A percentile compares a stretch with the other conserved stretches of the same genome.
Evolutionary conservation across 345 rosid species (phyloP).

Genomic region (Aquilaria malaccensis): DNA sequence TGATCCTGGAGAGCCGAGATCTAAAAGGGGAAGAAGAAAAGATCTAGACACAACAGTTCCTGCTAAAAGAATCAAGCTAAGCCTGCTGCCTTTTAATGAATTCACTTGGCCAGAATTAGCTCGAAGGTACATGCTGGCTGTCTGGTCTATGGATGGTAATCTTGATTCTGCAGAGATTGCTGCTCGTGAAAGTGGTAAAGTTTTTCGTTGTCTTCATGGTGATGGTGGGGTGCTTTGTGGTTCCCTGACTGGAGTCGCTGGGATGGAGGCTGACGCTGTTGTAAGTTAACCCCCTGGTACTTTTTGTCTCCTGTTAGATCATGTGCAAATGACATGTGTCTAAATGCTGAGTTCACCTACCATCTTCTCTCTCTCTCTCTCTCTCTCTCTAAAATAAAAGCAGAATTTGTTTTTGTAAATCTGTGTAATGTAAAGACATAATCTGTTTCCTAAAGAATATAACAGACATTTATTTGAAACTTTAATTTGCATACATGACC

Average conservation of each 20-base stretch:
- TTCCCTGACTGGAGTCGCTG: constrained; percentile 85
- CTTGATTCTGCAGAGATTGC: constrained; percentile 79
- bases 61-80: constrained; percentile 58
- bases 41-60: constrained; percentile 53
- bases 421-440: no score
- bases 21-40: constrained; percentile 81
- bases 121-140: constrained; percentile 75
- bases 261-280: constrained; percentile 95
- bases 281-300: constrained; percentile 41
- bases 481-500: no score
- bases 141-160: constrained; percentile 77
- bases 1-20: constrained; percentile 74
- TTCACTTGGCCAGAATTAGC: constrained; percentile 96
- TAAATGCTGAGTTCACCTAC: no score
- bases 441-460: no score
- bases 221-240: constrained; percentile 98
- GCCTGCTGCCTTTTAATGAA: constrained; percentile 79
- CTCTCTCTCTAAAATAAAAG: no score
- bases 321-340: no score
- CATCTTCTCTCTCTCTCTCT: no score
- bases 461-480: no score
- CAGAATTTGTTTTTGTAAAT: no score
- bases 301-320: constrained; percentile 1
- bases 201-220: constrained; percentile 89
- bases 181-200: constrained; percentile 79